Evolutionary conservation across 1,284 basidiomycete species (phyloP).

Genomic region (Apiotrichum veenhuisii): DNA sequence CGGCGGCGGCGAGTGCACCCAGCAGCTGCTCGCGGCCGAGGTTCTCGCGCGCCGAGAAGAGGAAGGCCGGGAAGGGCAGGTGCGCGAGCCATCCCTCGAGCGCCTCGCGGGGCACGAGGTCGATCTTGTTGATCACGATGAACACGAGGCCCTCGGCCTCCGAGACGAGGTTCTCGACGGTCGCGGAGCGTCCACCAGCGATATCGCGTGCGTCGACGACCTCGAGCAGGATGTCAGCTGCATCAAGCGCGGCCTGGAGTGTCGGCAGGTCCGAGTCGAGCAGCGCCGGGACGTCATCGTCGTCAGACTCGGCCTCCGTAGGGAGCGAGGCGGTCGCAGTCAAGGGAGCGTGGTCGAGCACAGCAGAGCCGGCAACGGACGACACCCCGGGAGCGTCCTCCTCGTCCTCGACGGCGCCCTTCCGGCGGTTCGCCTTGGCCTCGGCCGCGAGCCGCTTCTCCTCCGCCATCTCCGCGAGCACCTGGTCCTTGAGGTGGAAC

Average conservation of each 20-base stretch:
- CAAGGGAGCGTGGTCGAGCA: slow-evolving; percentile 22
- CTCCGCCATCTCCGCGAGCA: slow-evolving; percentile 83
- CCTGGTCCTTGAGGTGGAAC: slow-evolving; percentile 95
- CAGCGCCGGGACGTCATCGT: slow-evolving; percentile 58
- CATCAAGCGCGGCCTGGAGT: slow-evolving; percentile 68
- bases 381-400: slow-evolving; percentile 41
- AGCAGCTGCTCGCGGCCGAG: slow-evolving; percentile 35
- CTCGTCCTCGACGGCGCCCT: slow-evolving; percentile 38
- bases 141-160: slow-evolving; percentile 52
- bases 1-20: slow-evolving; percentile 16
- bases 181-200: slow-evolving; percentile 61
- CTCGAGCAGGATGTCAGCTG: slow-evolving; percentile 77
- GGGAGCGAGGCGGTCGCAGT: slow-evolving; percentile 13
- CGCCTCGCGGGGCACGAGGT: slow-evolving; percentile 77
- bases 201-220: slow-evolving; percentile 85
- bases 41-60: slow-evolving; percentile 55
- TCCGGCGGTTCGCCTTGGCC: slow-evolving; percentile 5
- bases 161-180: slow-evolving; percentile 60
- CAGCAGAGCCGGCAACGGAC: slow-evolving; percentile 23
- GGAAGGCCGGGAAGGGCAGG: slow-evolving; percentile 68
- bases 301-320: slow-evolving; percentile 21
- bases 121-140: slow-evolving; percentile 81
- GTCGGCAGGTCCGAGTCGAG: slow-evolving; percentile 66
- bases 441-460: slow-evolving; percentile 62
- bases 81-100: slow-evolving; percentile 70